phyloP scores from a whole-genome alignment of 257 asterid species.

The Capsicum chinense region DNA sequence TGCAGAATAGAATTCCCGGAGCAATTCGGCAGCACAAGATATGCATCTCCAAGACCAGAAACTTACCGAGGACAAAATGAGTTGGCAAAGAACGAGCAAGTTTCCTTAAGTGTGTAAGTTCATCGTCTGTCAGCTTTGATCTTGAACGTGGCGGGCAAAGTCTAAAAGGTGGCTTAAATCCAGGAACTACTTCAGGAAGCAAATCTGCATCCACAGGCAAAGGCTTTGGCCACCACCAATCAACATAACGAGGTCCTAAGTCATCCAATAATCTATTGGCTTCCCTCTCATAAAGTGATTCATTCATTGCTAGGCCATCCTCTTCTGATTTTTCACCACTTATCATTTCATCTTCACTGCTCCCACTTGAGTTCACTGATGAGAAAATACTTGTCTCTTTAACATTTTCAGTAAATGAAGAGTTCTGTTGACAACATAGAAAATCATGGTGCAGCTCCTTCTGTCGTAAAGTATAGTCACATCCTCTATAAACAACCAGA shows the following conservation, averaged over 20 bases:
- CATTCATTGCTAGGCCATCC: conserved; percentile 40
- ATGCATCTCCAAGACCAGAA: conserved; percentile 24
- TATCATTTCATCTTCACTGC: conserved; percentile 38
- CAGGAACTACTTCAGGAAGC: conserved; percentile 82
- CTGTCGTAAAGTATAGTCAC: conserved; percentile 41
- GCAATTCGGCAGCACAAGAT: neutral
- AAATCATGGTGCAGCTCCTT: conserved; percentile 33
- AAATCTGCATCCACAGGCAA: conserved; percentile 92
- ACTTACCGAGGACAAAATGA: conserved; percentile 89
- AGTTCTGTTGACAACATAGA: conserved; percentile 33
- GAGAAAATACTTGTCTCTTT: conserved; percentile 30
- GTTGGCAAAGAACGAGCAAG: conserved; percentile 80
- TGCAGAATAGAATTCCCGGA: neutral
- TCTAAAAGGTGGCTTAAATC: conserved; percentile 72
- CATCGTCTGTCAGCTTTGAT: conserved; percentile 70
- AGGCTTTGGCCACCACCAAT: conserved; percentile 96
- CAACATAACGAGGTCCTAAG: conserved; percentile 91
- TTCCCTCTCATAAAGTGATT: conserved; percentile 80
- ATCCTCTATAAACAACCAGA: conserved; percentile 83
- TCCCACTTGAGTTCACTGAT: conserved; percentile 38
- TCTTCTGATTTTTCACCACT: conserved; percentile 41
- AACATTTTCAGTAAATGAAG: conserved; percentile 35
- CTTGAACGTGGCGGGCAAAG: conserved; percentile 72
- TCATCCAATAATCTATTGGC: conserved; percentile 83
- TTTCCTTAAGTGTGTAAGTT: conserved; percentile 84